Conservation (phyloP, 805 yeast species). For the Zygosaccharomyces rouxii region DNA sequence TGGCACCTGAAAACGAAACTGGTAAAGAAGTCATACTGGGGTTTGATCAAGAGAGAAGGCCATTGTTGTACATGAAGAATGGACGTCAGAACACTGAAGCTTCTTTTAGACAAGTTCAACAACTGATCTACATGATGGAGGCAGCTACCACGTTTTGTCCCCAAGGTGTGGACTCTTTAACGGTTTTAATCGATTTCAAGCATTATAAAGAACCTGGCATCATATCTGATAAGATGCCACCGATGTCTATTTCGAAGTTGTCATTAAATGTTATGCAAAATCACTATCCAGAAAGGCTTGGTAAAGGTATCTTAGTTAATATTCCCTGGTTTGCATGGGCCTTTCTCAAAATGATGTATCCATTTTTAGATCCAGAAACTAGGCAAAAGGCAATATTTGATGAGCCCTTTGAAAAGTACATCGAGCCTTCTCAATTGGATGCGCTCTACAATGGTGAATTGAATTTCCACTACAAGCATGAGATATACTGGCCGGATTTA, state of each 20-base stretch:
- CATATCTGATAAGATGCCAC: constrained; percentile 43
- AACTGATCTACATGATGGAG: constrained; percentile 54
- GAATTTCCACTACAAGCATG: constrained; percentile 51
- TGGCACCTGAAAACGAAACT: constrained; percentile 46
- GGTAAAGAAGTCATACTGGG: constrained; percentile 54
- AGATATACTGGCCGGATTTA: constrained; percentile 50
- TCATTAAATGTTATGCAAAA: constrained; percentile 48
- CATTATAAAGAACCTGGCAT: constrained; percentile 37
- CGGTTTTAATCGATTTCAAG: constrained; percentile 53
- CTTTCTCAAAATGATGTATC: constrained; percentile 51
- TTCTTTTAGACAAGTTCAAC: constrained; percentile 50
- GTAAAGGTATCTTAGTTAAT: constrained; percentile 49
- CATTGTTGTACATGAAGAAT: constrained; percentile 48
- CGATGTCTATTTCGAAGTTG: constrained; percentile 47
- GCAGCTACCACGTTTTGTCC: constrained; percentile 50
- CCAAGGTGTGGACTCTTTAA: constrained; percentile 53
- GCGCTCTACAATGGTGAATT: constrained; percentile 43
- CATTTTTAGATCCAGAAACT: constrained; percentile 56
- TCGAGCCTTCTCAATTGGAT: constrained; percentile 50
- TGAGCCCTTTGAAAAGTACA: constrained; percentile 52
- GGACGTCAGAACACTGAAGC: constrained; percentile 55
- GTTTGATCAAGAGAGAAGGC: constrained; percentile 50
- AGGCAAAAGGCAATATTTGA: constrained; percentile 54
- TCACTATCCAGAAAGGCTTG: constrained; percentile 57
- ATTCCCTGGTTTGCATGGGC: constrained; percentile 57